Evolutionary conservation across 768 basidiomycete species (phyloP).

Genomic region (Suillus americanus): DNA sequence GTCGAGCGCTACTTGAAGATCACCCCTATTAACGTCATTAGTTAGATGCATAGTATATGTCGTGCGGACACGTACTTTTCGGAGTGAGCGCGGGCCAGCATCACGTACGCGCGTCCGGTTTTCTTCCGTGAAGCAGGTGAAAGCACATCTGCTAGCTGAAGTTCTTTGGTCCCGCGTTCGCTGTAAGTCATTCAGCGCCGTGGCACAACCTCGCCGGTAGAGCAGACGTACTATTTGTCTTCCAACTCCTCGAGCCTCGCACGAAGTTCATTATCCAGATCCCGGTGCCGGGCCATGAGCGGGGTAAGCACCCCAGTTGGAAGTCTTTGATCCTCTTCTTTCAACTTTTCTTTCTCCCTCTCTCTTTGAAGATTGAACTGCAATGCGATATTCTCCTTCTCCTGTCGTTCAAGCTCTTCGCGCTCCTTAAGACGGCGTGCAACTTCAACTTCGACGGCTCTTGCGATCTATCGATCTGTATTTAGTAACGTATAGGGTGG

Average conservation of each 20-base stretch:
- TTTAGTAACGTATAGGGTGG: slow-evolving; percentile 4
- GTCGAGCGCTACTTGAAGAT: slow-evolving; percentile 76
- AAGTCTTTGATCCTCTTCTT: slow-evolving; percentile 17
- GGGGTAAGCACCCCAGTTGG: slow-evolving; percentile 53
- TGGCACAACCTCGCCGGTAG: background rate
- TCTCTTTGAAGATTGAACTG: slow-evolving; percentile 16
- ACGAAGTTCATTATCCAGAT: slow-evolving; percentile 68
- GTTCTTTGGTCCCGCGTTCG: slow-evolving; percentile 61
- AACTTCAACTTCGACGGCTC: slow-evolving; percentile 73
- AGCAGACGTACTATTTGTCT: slow-evolving; percentile 62
- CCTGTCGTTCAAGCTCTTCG: slow-evolving; percentile 33
- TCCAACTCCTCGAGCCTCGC: slow-evolving; percentile 67
- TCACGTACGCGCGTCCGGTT: slow-evolving; percentile 81
- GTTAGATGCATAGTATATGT: background rate
- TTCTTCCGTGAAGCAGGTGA: slow-evolving; percentile 79
- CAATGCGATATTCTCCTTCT: slow-evolving; percentile 25
- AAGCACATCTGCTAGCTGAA: slow-evolving; percentile 58
- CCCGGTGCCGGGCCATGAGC: slow-evolving; percentile 61
- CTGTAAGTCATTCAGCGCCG: slow-evolving; percentile 34
- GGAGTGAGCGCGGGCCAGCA: slow-evolving; percentile 76
- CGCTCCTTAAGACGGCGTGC: slow-evolving; percentile 56
- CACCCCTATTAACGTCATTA: slow-evolving; percentile 50
- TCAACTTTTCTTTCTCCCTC: slow-evolving; percentile 11
- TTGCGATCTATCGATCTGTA: slow-evolving; percentile 52
- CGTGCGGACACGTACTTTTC: slow-evolving; percentile 59